Evolutionary conservation across 805 yeast species (phyloP).

Genomic region (Kazachstania kunashirensis): DNA sequence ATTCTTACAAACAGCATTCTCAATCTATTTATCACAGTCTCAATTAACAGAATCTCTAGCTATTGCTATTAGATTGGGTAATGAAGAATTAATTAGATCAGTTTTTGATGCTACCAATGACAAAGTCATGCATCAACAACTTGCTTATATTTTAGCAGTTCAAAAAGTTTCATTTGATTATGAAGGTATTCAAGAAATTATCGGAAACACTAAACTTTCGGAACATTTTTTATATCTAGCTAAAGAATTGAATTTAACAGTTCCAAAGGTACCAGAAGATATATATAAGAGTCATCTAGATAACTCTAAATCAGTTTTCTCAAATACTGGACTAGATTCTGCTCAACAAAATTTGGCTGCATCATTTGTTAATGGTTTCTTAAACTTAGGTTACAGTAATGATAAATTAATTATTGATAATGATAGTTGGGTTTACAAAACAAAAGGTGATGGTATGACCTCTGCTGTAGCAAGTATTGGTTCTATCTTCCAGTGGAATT

Average conservation of each 20-base stretch:
- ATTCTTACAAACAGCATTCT: conserved; percentile 78
- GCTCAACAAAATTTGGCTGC: conserved; percentile 93
- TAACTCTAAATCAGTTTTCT: conserved; percentile 45
- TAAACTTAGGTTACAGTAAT: conserved; percentile 82
- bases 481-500: conserved; percentile 84
- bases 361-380: conserved; percentile 84
- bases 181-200: conserved; percentile 65
- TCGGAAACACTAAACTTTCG: conserved; percentile 68
- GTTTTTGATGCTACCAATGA: conserved; percentile 80
- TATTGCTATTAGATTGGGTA: conserved; percentile 81
- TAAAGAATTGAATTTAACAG: conserved; percentile 78
- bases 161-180: conserved; percentile 75
- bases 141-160: conserved; percentile 79
- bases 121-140: conserved; percentile 67
- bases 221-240: conserved; percentile 74
- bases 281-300: conserved; percentile 87
- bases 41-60: conserved; percentile 84
- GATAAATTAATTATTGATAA: conserved; percentile 74
- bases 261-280: conserved; percentile 92
- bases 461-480: conserved; percentile 91
- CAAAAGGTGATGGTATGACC: conserved; percentile 84
- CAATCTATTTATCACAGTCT: conserved; percentile 69
- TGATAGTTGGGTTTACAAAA: conserved; percentile 83
- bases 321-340: conserved; percentile 56
- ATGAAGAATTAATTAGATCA: conserved; percentile 61